A percentile compares a stretch with the other conserved stretches of the same genome.
These are phyloP conservation scores for Leucaena leucocephala DNA, from an alignment of 306 rosid genomes.

Conservation along the genomic window DNA sequence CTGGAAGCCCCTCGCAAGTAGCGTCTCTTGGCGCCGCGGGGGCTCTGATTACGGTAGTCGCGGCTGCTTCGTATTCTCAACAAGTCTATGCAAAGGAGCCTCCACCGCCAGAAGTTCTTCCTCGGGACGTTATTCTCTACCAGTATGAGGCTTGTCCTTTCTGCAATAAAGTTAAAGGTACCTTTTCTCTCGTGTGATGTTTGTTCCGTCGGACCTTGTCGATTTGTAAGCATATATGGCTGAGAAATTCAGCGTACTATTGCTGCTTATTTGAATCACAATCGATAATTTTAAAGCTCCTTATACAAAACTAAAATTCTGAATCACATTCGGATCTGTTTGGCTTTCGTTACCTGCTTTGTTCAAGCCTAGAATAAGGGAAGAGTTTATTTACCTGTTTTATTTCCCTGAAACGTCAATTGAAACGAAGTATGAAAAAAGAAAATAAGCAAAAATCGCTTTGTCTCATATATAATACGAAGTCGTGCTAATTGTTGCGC, in stretches of 20 bases:
- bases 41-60: slow-evolving; percentile 47
- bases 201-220: background rate
- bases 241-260: background rate
- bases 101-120: slow-evolving; percentile 5
- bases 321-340: background rate
- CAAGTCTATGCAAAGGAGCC: slow-evolving; percentile 24
- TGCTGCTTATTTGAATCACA: background rate
- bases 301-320: background rate
- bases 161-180: slow-evolving; percentile 78
- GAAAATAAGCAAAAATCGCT: background rate
- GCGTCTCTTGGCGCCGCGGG: slow-evolving; percentile 61
- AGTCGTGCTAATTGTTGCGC: background rate
- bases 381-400: background rate
- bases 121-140: slow-evolving; percentile 63
- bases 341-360: background rate
- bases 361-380: background rate
- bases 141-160: slow-evolving; percentile 83
- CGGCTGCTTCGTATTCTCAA: slow-evolving; percentile 35
- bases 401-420: background rate
- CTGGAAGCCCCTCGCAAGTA: slow-evolving; percentile 27
- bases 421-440: background rate
- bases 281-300: background rate
- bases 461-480: slow-evolving; percentile 16
- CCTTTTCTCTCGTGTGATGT: background rate
- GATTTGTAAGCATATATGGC: background rate